Evolutionary conservation across 73 alveolate genomes (phyloP), one percentile per base, ranked within the genome.

Genomic region (Paramecium biaurelia): DNA sequence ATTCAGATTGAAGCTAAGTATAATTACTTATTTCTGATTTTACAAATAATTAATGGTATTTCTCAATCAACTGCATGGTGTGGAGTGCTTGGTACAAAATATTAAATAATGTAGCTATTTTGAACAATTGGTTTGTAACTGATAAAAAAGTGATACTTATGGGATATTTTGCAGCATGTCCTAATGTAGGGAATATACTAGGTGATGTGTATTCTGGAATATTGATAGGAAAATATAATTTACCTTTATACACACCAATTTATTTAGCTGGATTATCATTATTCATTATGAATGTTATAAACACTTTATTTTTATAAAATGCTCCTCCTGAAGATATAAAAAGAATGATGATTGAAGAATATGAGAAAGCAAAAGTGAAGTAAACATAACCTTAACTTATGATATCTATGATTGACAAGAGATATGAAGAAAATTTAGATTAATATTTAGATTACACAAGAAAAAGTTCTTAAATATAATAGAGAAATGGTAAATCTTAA

Each of bases 141-240:
- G 70, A 32, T 30, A 32, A 79, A 7, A 79, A 79, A 43, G 76
- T 79, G 11, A 79, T 79, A 21, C 56, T 38, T 23, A 43, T 79
- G 74, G 90, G 90, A 9, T 79, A 79, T 24, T 79, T 79, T 47
- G 56, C 90, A 41, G 70, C 90, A 7, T 79, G 90, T 45, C 45
- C 90, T 1, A 79, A 79, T 79, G n/a, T 45, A 1, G 90, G 90
- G 0, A 79, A 79, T 79, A 43, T 79, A 1, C 15, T 79, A 4
- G 90, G 90, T 30, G 90, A 79, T 45, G n/a, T 79, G 9, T 79
- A 43, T 79, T 15, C 90, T 7, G 70, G 42, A 12, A 4, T 26
- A 43, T 47, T 79, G 23, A 34, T 79, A 20, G 74, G 32, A 3
- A 12, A 79, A 23, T 42, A 30, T 42, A 30, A 79, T 24, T 79